phyloP scores from a whole-genome alignment of 2,329 filamentous ascomycete genomes.

The Ustulina deusta region DNA sequence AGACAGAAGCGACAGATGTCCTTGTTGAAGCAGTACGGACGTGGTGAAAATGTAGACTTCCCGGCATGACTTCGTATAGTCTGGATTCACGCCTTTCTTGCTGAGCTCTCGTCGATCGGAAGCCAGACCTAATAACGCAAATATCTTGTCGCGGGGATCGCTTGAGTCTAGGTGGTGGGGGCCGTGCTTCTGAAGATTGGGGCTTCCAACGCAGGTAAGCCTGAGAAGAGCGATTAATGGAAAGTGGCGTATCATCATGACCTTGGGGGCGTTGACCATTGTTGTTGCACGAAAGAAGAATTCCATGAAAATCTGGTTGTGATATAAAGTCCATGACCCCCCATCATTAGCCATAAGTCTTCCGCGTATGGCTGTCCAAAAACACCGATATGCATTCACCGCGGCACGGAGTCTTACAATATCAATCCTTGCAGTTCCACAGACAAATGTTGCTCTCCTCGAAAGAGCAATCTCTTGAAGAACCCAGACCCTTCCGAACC shows the following conservation, averaged over 20 bases:
- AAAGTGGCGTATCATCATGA: constrained; percentile 26
- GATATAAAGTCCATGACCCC: neutral
- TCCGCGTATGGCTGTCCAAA: neutral
- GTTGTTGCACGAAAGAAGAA: constrained; percentile 12
- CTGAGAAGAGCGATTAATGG: constrained; percentile 30
- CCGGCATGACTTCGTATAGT: constrained; percentile 40
- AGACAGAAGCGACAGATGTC: constrained; percentile 39
- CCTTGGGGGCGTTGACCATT: constrained; percentile 18
- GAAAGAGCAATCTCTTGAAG: constrained; percentile 45
- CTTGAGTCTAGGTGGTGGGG: constrained; percentile 40
- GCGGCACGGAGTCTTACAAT: constrained; percentile 38
- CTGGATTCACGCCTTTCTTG: constrained; percentile 34
- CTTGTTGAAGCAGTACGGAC: constrained; percentile 36
- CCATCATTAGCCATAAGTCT: neutral
- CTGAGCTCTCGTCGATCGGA: constrained; percentile 24
- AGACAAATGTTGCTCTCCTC: constrained; percentile 37
- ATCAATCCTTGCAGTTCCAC: constrained; percentile 36
- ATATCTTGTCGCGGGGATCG: constrained; percentile 45
- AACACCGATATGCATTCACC: constrained; percentile 31
- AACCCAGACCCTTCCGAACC: constrained; percentile 44
- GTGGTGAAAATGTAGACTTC: constrained; percentile 41
- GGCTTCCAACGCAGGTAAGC: constrained; percentile 32
- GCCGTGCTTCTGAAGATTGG: constrained; percentile 30
- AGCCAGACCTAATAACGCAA: constrained; percentile 40
- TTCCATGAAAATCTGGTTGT: neutral